phyloP scores from a whole-genome alignment of 2,329 filamentous ascomycete species.

The Sphaceloma murrayae region DNA sequence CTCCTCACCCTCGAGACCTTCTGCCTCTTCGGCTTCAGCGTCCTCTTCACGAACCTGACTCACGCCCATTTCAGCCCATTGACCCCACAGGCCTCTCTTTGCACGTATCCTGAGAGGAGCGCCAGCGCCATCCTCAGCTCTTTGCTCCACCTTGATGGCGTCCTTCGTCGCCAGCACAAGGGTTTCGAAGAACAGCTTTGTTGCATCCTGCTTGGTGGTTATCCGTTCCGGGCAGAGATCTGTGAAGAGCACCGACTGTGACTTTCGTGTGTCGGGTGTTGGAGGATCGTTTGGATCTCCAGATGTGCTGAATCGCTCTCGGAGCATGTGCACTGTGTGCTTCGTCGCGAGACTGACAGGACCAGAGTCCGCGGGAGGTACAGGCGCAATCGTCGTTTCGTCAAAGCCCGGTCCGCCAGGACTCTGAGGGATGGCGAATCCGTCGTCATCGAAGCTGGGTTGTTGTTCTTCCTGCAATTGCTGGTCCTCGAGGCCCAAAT shows the following conservation, averaged over 20 bases:
- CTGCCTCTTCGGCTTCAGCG: slow-evolving; percentile 3
- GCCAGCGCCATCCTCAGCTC: slow-evolving; percentile 53
- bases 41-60: slow-evolving; percentile 20
- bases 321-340: slow-evolving; percentile 87
- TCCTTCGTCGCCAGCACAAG: slow-evolving; percentile 95
- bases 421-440: slow-evolving; percentile 24
- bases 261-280: slow-evolving; percentile 62
- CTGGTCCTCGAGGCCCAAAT: slow-evolving; percentile 32
- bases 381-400: slow-evolving; percentile 63
- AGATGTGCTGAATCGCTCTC: slow-evolving; percentile 59
- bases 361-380: slow-evolving; percentile 74
- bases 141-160: slow-evolving; percentile 92
- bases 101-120: slow-evolving; percentile 73
- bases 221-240: slow-evolving; percentile 73
- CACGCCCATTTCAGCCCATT: slow-evolving; percentile 70
- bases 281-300: slow-evolving; percentile 53
- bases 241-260: slow-evolving; percentile 75
- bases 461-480: slow-evolving; percentile 23
- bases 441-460: slow-evolving; percentile 26
- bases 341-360: slow-evolving; percentile 86
- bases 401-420: slow-evolving; percentile 53
- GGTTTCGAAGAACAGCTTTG: slow-evolving; percentile 99
- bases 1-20: too few relatives aligned
- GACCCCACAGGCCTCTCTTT: slow-evolving; percentile 93
- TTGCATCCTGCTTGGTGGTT: slow-evolving; percentile 81